These are phyloP conservation scores for Aspergillus indologenus DNA, from an alignment of 495 filamentous ascomycete species.

Conservation along the genomic window DNA sequence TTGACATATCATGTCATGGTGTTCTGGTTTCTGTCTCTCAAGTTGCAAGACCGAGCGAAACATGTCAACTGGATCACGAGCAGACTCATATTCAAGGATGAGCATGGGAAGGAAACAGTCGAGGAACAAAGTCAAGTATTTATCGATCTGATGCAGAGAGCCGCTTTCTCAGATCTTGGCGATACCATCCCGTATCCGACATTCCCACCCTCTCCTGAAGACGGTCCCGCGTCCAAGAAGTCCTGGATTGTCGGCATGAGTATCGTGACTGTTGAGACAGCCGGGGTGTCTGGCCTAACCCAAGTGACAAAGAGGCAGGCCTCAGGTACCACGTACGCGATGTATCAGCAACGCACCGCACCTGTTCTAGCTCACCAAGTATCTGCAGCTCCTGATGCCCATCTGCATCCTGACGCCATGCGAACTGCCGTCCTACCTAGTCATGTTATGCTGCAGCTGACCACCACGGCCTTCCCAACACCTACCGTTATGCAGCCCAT, in stretches of 20 bases:
- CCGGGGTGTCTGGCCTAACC: slow-evolving; percentile 66
- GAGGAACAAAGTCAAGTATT: slow-evolving; percentile 94
- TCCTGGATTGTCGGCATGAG: slow-evolving; percentile 87
- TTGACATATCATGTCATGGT: slow-evolving; percentile 93
- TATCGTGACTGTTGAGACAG: slow-evolving; percentile 81
- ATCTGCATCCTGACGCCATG: slow-evolving; percentile 36
- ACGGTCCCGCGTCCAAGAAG: slow-evolving; percentile 67
- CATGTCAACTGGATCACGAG: slow-evolving; percentile 92
- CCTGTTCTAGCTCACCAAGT: slow-evolving; percentile 66
- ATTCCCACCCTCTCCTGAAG: slow-evolving; percentile 59
- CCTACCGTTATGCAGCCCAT: slow-evolving; percentile 69
- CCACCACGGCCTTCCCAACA: slow-evolving; percentile 60
- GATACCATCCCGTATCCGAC: slow-evolving; percentile 48
- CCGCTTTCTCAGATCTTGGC: slow-evolving; percentile 79
- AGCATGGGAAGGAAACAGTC: slow-evolving; percentile 66
- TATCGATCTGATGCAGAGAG: slow-evolving; percentile 92
- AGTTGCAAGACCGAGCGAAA: slow-evolving; percentile 74
- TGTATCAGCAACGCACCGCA: slow-evolving; percentile 68
- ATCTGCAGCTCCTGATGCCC: slow-evolving; percentile 47
- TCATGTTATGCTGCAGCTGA: slow-evolving; percentile 77
- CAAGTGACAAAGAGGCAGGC: slow-evolving; percentile 81
- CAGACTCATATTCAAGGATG: slow-evolving; percentile 70
- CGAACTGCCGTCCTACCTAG: slow-evolving; percentile 63
- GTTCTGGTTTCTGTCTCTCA: slow-evolving; percentile 92
- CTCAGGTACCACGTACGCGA: slow-evolving; percentile 76